Base-by-base conservation (phyloP, 805 yeast genomes). In the Wickerhamomyces subpelliculosus region DNA sequence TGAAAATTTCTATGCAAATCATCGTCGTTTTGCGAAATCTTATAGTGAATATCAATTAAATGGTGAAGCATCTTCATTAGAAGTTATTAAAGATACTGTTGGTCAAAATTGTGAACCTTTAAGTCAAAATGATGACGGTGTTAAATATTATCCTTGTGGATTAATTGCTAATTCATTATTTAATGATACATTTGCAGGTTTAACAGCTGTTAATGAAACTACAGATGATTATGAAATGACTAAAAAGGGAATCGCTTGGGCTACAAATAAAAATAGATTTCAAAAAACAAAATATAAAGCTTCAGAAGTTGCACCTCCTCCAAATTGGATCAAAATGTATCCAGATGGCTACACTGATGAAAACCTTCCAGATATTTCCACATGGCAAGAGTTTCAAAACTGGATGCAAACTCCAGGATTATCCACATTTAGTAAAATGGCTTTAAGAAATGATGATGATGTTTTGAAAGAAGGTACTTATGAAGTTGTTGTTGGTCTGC, bases 1-100 rank as follows among this genome's bases (percentile, higher is more conserved):
- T 50, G 88, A 96, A 38, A 87, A 87, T 55, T 93, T 90, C 60
- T 84, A 75, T 60, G 96, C 94, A 51, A 90, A 90, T 60, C 98
- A 90, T 63, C 78, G 98, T 52, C 85, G 95, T 52, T 93, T 84
- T 58, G 97, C 90, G 27, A 77, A 79, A 47, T 83, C 95, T 19
- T 87, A 78, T 59, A 89, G 88, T 61, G 85, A 87, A 64, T 76
- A 75, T 40, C 98, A 90, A 65, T 61, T 90, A 32, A 75, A 77
- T 38, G 98, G 98, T 10, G 57, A 75, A 23, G 81, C 83, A 5
- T 83, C 86, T 8, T 48, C 79, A 0, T 64, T 70, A 18, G 61
- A 58, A 25, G 69, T 62, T 28, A 65, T 90, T 19, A 73, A 71
- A 46, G 63, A 67, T 39, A 61, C 62, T 18, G 69, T 67, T 23